Percentiles rank a stretch among this genome's conserved stretches.
phyloP scores from a whole-genome alignment of 2,329 filamentous ascomycete species.

The Alternaria alternata region DNA sequence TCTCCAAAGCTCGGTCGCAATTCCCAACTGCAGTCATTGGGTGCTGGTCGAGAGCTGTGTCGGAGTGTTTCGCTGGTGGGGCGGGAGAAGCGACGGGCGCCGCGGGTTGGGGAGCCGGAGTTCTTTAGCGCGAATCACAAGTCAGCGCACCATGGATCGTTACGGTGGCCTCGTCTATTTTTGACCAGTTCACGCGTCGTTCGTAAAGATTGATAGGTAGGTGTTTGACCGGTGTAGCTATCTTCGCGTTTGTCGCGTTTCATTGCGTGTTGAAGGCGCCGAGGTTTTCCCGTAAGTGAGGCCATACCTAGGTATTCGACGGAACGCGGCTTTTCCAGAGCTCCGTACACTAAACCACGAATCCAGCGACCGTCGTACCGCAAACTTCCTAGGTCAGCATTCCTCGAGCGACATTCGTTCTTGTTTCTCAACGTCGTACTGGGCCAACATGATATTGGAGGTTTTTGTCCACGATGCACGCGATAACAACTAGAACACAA shows the following conservation, averaged over 20 bases:
- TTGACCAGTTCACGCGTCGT: slow-evolving; percentile 4
- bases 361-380: too few relatives aligned
- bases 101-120: slow-evolving; percentile 13
- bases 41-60: not conserved
- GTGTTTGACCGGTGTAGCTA: slow-evolving; percentile 7
- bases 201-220: slow-evolving; percentile 14
- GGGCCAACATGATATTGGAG: not conserved
- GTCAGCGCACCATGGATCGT: not conserved
- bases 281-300: slow-evolving; percentile 4
- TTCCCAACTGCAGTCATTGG: not conserved
- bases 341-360: too few relatives aligned
- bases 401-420: too few relatives aligned
- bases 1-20: not conserved
- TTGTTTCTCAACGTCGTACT: too few relatives aligned
- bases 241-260: slow-evolving; percentile 18
- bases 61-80: slow-evolving; percentile 13
- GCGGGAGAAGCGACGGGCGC: slow-evolving; percentile 5
- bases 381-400: too few relatives aligned
- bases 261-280: slow-evolving; percentile 1
- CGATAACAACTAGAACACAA: not conserved
- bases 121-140: slow-evolving; percentile 3
- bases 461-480: not conserved
- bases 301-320: not conserved
- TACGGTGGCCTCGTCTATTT: slow-evolving; percentile 16
- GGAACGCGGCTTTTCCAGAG: not conserved